Conservation (phyloP, 1,284 basidiomycete species). For the Ustilago vetiveriae region DNA sequence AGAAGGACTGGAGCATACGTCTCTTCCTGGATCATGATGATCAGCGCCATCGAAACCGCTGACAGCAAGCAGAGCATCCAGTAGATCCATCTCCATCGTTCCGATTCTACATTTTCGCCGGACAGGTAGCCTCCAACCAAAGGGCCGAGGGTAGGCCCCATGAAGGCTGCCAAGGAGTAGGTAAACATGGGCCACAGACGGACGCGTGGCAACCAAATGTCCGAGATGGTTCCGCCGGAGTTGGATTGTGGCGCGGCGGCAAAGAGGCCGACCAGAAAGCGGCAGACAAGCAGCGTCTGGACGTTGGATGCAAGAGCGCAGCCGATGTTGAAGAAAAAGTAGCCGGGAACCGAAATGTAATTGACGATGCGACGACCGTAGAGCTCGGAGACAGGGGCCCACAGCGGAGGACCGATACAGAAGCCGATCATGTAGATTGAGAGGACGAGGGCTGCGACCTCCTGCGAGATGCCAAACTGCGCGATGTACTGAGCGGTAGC, state of each 20-base stretch:
- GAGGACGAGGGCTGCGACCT: constrained; percentile 30
- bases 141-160: constrained; percentile 37
- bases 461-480: constrained; percentile 31
- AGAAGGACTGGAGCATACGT: constrained; percentile 48
- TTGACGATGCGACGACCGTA: constrained; percentile 51
- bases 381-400: constrained; percentile 52
- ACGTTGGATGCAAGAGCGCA: constrained; percentile 45
- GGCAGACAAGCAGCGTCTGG: constrained; percentile 38
- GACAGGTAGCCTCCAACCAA: constrained; percentile 35
- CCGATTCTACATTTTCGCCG: constrained; percentile 6
- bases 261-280: constrained; percentile 49
- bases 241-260: constrained; percentile 44
- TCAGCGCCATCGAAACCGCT: constrained; percentile 22
- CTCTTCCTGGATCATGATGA: constrained; percentile 27
- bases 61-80: constrained; percentile 35
- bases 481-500: constrained; percentile 33
- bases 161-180: constrained; percentile 43
- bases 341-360: constrained; percentile 38
- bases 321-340: constrained; percentile 49
- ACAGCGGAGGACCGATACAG: constrained; percentile 50
- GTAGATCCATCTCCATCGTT: constrained; percentile 49
- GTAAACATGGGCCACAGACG: constrained; percentile 49
- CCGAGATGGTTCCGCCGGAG: constrained; percentile 36
- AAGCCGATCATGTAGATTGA: constrained; percentile 51
- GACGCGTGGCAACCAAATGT: constrained; percentile 31